phyloP scores from a whole-genome alignment of 164 flowering plant species.

The Nymphaea thermarum region DNA sequence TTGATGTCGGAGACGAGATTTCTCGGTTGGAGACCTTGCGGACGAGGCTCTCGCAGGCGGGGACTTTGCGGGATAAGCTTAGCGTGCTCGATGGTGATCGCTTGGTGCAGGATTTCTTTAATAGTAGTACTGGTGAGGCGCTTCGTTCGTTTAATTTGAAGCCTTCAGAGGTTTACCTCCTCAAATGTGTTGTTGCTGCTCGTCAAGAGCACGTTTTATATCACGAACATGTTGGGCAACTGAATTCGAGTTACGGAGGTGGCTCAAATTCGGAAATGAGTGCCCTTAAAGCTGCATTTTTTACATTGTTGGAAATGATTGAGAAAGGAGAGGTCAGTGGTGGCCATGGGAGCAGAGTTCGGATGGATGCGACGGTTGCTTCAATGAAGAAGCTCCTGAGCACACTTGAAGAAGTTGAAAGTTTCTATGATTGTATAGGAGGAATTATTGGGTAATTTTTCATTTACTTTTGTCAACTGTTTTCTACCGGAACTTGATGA shows the following conservation, averaged over 20 bases:
- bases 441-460: slow-evolving; percentile 77
- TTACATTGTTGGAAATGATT: slow-evolving; percentile 52
- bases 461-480: slow-evolving; percentile 1
- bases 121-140: slow-evolving; percentile 16
- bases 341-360: background rate
- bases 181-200: slow-evolving; percentile 77
- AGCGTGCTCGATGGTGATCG: slow-evolving; percentile 32
- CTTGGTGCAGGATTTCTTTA: slow-evolving; percentile 36
- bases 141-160: slow-evolving; percentile 19
- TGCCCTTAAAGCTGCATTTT: slow-evolving; percentile 47
- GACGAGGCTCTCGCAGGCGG: slow-evolving; percentile 19
- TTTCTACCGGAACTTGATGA: background rate
- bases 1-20: slow-evolving; percentile 37
- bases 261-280: slow-evolving; percentile 14
- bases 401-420: slow-evolving; percentile 48
- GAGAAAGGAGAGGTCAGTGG: slow-evolving; percentile 44
- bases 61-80: slow-evolving; percentile 17
- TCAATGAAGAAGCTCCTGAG: slow-evolving; percentile 44
- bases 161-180: slow-evolving; percentile 31
- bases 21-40: slow-evolving; percentile 34
- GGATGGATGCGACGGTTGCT: slow-evolving; percentile 13
- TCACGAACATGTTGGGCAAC: slow-evolving; percentile 11
- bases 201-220: slow-evolving; percentile 75
- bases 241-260: slow-evolving; percentile 4
- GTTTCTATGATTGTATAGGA: slow-evolving; percentile 87